Evolutionary conservation across 2,329 filamentous ascomycete species (phyloP).

Genomic region (Xylogone sp.): DNA sequence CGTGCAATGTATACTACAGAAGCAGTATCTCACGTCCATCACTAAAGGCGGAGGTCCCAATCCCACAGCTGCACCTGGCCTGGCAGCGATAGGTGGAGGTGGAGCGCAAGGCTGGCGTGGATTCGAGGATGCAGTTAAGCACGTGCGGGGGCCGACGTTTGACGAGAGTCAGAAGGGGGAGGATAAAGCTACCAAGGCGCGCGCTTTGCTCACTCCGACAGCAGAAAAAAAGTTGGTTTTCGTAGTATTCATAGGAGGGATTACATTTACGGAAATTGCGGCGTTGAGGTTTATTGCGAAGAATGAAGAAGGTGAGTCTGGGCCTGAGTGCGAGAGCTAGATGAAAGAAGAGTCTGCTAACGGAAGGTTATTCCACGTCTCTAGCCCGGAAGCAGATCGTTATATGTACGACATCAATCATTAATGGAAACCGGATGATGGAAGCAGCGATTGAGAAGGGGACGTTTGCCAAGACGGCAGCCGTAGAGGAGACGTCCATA

Average conservation of each 20-base stretch:
- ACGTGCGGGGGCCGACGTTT: conserved; percentile 83
- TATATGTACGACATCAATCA: conserved; percentile 87
- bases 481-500: not conserved
- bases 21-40: conserved; percentile 73
- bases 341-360: no score
- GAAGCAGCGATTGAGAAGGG: conserved; percentile 74
- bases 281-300: conserved; percentile 86
- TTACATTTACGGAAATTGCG: conserved; percentile 94
- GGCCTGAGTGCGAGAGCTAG: no score
- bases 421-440: conserved; percentile 88
- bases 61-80: conserved; percentile 35
- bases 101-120: conserved; percentile 81
- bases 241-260: conserved; percentile 96
- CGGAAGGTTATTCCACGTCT: not conserved
- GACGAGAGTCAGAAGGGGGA: conserved; percentile 90
- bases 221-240: conserved; percentile 80
- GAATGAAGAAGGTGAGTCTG: conserved; percentile 64
- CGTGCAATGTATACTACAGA: conserved; percentile 90
- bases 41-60: conserved; percentile 56
- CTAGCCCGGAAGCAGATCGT: conserved; percentile 74
- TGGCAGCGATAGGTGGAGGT: conserved; percentile 33
- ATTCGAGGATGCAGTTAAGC: conserved; percentile 88
- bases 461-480: conserved; percentile 44
- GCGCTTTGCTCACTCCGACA: conserved; percentile 74
- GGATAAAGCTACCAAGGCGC: conserved; percentile 85